phyloP scores from a whole-genome alignment of 129 eudicot genomes.

The Erigeron canadensis region DNA sequence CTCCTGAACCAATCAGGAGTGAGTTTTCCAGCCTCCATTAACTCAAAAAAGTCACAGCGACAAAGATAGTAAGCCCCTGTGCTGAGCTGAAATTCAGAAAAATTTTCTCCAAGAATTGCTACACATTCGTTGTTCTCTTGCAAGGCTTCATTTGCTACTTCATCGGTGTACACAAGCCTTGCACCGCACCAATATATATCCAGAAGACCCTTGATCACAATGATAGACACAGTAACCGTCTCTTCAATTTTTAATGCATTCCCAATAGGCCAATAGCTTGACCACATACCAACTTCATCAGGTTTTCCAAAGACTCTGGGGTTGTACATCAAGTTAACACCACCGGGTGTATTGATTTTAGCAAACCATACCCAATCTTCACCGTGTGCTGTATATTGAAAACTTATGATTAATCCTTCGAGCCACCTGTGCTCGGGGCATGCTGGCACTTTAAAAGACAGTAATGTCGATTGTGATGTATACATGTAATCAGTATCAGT shows the following conservation, averaged over 20 bases:
- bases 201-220: slow-evolving; percentile 7
- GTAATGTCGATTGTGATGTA: slow-evolving; percentile 6
- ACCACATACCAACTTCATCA: slow-evolving; percentile 29
- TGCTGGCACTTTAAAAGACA: slow-evolving; percentile 31
- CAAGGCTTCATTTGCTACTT: neutral
- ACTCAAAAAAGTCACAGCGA: neutral
- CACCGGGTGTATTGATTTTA: slow-evolving; percentile 13
- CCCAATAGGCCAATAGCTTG: slow-evolving; percentile 39
- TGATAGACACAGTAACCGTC: slow-evolving; percentile 20
- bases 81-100: slow-evolving; percentile 9
- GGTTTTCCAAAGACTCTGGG: slow-evolving; percentile 34
- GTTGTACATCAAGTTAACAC: slow-evolving; percentile 28
- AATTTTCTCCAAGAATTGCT: neutral
- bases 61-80: slow-evolving; percentile 28
- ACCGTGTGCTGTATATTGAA: slow-evolving; percentile 10
- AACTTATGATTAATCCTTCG: slow-evolving; percentile 20
- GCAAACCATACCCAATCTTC: too few relatives aligned
- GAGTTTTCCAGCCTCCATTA: too few relatives aligned
- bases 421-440: slow-evolving; percentile 22
- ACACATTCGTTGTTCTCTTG: neutral
- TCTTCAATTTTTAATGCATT: slow-evolving; percentile 5
- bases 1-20: slow-evolving; percentile 18
- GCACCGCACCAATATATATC: slow-evolving; percentile 24
- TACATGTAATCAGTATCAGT: too few relatives aligned
- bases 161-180: slow-evolving; percentile 26